Evolutionary conservation across 495 filamentous ascomycete species (phyloP).

Genomic region (Parathielavia appendiculata): DNA sequence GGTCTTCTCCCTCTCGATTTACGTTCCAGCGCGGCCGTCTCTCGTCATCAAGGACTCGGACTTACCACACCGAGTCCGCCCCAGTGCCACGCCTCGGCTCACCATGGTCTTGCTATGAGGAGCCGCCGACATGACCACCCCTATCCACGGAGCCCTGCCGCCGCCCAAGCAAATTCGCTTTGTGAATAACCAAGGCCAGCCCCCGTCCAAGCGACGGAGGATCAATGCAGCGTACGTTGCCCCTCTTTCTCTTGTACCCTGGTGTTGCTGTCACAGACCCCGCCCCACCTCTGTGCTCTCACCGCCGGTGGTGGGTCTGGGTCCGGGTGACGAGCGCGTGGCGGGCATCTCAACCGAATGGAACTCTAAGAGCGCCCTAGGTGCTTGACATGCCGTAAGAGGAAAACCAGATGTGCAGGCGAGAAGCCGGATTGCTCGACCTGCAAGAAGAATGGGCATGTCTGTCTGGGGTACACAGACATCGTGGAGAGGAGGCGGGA

Average conservation of each 20-base stretch:
- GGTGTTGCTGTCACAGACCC: neutral
- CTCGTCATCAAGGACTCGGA: constrained; percentile 15
- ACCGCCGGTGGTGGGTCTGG: neutral
- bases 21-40: constrained; percentile 2
- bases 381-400: constrained; percentile 73
- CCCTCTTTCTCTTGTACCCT: neutral
- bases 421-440: constrained; percentile 71
- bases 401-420: constrained; percentile 79
- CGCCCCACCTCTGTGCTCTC: neutral
- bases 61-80: constrained; percentile 12
- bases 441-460: constrained; percentile 67
- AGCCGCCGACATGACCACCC: constrained; percentile 37
- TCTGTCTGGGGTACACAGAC: constrained; percentile 64
- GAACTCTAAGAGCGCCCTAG: constrained; percentile 40
- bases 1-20: neutral
- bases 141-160: constrained; percentile 41
- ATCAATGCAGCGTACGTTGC: constrained; percentile 71
- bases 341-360: neutral
- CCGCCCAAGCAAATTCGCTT: constrained; percentile 63
- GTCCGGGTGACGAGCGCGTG: neutral
- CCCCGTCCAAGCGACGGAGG: constrained; percentile 71
- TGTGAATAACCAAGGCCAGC: constrained; percentile 75
- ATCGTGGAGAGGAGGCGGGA: constrained; percentile 43
- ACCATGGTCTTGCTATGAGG: constrained; percentile 33
- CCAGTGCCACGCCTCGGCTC: constrained; percentile 14